A percentile compares a stretch with the other conserved stretches of the same genome.
Evolutionary conservation across 2,329 filamentous ascomycete genomes (phyloP).

Genomic region (Ceratocystis variospora): DNA sequence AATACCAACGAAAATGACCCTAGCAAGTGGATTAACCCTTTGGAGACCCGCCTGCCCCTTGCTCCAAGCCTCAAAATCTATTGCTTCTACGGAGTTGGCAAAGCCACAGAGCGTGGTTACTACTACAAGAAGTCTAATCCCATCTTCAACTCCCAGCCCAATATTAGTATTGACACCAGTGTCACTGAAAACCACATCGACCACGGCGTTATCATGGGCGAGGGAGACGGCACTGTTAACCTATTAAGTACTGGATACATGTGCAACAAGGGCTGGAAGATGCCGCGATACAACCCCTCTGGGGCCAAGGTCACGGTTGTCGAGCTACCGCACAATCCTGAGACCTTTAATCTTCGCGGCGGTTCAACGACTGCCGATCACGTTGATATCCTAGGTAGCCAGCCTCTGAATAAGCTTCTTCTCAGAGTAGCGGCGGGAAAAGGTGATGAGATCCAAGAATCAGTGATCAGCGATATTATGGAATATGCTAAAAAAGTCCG

Average conservation of each 20-base stretch:
- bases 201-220: constrained; percentile 86
- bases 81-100: constrained; percentile 93
- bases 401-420: constrained; percentile 81
- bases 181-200: constrained; percentile 51
- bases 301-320: constrained; percentile 67
- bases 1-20: constrained; percentile 65
- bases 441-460: constrained; percentile 64
- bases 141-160: constrained; percentile 46
- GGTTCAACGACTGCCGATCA: constrained; percentile 69
- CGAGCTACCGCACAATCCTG: constrained; percentile 95
- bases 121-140: constrained; percentile 64
- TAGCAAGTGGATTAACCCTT: constrained; percentile 85
- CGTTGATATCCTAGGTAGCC: constrained; percentile 84
- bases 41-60: constrained; percentile 73
- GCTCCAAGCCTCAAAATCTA: constrained; percentile 88
- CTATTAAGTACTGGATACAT: constrained; percentile 89
- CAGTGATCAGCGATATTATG: constrained; percentile 64
- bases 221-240: constrained; percentile 92
- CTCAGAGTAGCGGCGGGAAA: constrained; percentile 73
- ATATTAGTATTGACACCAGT: constrained; percentile 59
- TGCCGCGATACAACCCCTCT: constrained; percentile 86
- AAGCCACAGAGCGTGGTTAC: constrained; percentile 83
- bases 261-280: constrained; percentile 89
- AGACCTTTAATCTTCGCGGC: constrained; percentile 72
- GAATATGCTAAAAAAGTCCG: constrained; percentile 74